Evolutionary conservation across 805 yeast species (phyloP).

Genomic region (Barnettozyma siamensis): DNA sequence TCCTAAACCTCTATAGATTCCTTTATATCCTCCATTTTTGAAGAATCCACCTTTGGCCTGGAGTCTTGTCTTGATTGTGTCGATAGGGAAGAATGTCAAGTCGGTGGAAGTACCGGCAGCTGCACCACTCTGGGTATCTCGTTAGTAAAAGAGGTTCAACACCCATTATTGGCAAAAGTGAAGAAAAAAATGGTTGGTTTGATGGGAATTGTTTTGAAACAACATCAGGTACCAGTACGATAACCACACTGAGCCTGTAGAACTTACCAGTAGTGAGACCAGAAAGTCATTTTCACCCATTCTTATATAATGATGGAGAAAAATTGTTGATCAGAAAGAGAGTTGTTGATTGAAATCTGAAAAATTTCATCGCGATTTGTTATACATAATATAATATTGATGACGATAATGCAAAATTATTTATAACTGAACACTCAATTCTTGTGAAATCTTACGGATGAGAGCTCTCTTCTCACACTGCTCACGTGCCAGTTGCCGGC

Average conservation of each 20-base stretch:
- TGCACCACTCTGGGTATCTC: slow-evolving; percentile 58
- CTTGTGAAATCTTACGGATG: slow-evolving; percentile 33
- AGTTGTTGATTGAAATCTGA: no score
- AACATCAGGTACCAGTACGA: no score
- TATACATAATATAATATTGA: no score
- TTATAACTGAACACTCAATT: slow-evolving; percentile 17
- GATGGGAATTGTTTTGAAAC: no score
- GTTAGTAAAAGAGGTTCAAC: slow-evolving; percentile 2
- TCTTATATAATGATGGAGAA: neutral
- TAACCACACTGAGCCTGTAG: no score
- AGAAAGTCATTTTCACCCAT: slow-evolving; percentile 17
- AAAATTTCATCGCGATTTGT: no score
- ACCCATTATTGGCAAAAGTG: neutral
- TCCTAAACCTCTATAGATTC: slow-evolving; percentile 88
- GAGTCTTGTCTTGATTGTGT: slow-evolving; percentile 86
- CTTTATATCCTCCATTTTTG: slow-evolving; percentile 86
- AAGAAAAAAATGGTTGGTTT: neutral
- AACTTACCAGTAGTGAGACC: slow-evolving; percentile 20
- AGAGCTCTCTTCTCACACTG: slow-evolving; percentile 52
- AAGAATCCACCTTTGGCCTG: slow-evolving; percentile 96
- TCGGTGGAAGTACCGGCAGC: slow-evolving; percentile 97
- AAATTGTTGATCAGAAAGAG: no score
- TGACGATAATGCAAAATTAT: no score
- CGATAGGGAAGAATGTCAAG: slow-evolving; percentile 91
- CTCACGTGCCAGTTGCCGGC: slow-evolving; percentile 54